A percentile compares a stretch with the other conserved stretches of the same genome.
These are phyloP conservation scores for Lactifluus volemus DNA, from an alignment of 768 basidiomycete species.

Conservation along the genomic window DNA sequence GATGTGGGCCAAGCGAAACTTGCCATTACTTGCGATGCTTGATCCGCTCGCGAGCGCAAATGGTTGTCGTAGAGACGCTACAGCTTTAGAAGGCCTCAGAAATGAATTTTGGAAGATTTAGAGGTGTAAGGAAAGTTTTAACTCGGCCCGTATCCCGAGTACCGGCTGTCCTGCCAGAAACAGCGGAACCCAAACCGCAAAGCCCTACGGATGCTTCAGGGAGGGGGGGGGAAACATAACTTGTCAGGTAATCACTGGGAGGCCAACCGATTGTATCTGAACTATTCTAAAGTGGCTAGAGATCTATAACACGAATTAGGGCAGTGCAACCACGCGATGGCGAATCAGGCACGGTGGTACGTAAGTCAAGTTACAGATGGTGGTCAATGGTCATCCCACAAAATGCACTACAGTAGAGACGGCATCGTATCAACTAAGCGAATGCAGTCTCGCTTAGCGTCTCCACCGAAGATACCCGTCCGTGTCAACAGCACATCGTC, in stretches of 20 bases:
- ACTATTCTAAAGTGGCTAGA: not conserved
- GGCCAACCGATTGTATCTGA: not conserved
- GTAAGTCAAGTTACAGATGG: not conserved
- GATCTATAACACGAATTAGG: not conserved
- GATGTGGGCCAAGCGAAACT: not conserved
- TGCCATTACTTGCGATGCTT: not conserved
- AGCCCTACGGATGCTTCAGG: not conserved
- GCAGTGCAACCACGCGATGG: not conserved
- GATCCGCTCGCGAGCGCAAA: too few relatives aligned
- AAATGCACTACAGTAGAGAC: not conserved
- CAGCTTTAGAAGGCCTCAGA: too few relatives aligned
- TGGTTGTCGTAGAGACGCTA: not conserved
- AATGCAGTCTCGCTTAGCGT: conserved; percentile 23
- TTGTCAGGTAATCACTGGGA: not conserved
- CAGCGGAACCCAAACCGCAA: not conserved
- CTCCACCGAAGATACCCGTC: conserved; percentile 53
- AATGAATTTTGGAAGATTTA: not conserved
- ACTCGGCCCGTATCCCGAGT: too few relatives aligned
- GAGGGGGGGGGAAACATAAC: not conserved
- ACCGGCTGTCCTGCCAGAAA: not conserved
- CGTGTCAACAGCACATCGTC: conserved; percentile 54
- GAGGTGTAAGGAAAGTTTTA: not conserved
- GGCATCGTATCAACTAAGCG: too few relatives aligned
- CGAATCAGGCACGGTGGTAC: not conserved
- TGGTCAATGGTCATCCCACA: too few relatives aligned